Evolutionary conservation across 148 eudicot genomes (phyloP), one percentile per base, ranked within the genome.

Genomic region (Fagopyrum tataricum): DNA sequence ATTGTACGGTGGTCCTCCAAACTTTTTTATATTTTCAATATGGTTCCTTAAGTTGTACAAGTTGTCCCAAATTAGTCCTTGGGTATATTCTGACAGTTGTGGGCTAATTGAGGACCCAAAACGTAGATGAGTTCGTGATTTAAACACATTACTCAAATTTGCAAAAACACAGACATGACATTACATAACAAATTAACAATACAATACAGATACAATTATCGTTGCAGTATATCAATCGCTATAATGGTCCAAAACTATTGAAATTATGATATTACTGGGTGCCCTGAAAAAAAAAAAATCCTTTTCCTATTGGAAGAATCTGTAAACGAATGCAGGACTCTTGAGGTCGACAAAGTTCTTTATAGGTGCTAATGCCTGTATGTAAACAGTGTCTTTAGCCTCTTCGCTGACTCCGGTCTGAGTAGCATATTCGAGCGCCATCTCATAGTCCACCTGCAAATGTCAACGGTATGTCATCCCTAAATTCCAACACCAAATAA

Each of bases 351-450:
- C 79, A 78, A 86, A 92, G 44, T 77, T 75, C 23, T 64, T 82
- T 55, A 78, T 80, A 39, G 76, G 74, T 76, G 85, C 90, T 78
- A 96, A 72, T 70, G 95, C 55, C 77, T 84, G 85, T 75, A 92
- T 67, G 73, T 82, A 87, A 40, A 92, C 73, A 14, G 71, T 81
- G 85, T 95, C 99, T 82, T 85, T 83, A 12, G 96, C 91, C 81
- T 90, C 97, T 80, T 92, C 97, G 52, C 85, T 88, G 44, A 89
- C 91, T 74, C 99, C 99, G 17, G 88, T 85, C 76, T 95, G 97
- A 42, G 99, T 92, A 9, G 99, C 99, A 74, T 90, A 95, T 74
- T 95, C 99, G 78, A 95, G 20, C 4, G 97, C 96, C 99, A 95
- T 95, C 86, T 95, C 94, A 74, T 95, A 95, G 82, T 95, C 97